phyloP scores from a whole-genome alignment of 1,284 basidiomycete species.

The Rhodotorula mucilaginosa region DNA sequence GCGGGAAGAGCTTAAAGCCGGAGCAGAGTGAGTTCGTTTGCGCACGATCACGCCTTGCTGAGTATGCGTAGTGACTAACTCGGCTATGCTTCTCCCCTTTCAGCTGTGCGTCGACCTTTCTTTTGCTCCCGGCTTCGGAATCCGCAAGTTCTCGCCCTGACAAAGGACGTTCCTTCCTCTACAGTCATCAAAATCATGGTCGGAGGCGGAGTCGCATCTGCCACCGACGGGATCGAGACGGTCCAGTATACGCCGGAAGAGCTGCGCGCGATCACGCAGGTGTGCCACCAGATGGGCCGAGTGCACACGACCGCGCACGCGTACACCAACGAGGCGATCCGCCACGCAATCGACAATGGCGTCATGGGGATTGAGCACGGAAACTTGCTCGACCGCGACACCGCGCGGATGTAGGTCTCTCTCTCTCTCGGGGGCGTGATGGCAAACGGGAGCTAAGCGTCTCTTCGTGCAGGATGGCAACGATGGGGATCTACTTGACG shows the following conservation, averaged over 20 bases:
- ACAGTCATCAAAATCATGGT: conserved; percentile 52
- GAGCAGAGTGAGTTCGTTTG: conserved; percentile 49
- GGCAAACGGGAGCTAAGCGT: not conserved
- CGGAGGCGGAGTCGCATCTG: conserved; percentile 55
- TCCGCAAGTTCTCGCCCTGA: no score
- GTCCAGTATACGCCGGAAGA: conserved; percentile 56
- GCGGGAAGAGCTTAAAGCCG: conserved; percentile 54
- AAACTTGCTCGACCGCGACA: conserved; percentile 47
- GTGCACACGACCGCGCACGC: conserved; percentile 51
- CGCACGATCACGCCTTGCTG: not conserved
- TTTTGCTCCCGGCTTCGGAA: no score
- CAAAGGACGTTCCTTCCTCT: no score
- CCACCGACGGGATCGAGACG: conserved; percentile 55
- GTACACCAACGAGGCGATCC: conserved; percentile 50
- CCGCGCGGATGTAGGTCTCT: conserved; percentile 38
- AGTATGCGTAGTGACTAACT: not conserved
- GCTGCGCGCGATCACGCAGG: conserved; percentile 55
- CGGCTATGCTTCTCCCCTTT: not conserved
- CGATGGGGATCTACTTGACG: conserved; percentile 52
- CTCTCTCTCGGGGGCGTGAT: no score
- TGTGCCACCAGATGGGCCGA: conserved; percentile 53
- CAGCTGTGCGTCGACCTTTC: not conserved
- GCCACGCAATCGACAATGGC: conserved; percentile 50
- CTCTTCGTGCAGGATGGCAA: conserved; percentile 46
- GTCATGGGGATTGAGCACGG: conserved; percentile 55